These are phyloP conservation scores for Odontarrhena argentea DNA, from an alignment of 345 rosid species.

Conservation along the genomic window DNA sequence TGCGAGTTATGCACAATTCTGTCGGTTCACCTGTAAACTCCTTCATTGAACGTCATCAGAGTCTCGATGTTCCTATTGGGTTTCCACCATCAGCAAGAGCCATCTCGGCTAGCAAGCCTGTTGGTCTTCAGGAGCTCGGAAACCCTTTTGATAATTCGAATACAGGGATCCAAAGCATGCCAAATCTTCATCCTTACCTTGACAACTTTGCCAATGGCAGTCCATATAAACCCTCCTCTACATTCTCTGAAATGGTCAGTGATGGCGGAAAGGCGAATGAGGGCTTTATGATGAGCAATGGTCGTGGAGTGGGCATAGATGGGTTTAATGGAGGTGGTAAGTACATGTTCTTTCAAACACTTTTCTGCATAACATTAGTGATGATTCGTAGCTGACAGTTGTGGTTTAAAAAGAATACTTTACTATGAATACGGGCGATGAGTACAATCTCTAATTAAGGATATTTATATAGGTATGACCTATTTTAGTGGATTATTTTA, in stretches of 20 bases:
- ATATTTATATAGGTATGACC: background rate
- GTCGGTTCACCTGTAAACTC: conserved; percentile 48
- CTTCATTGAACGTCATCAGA: conserved; percentile 56
- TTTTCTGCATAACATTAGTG: conserved; percentile 4
- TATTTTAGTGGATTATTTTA: background rate
- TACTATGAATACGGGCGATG: background rate
- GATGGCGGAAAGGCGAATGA: conserved; percentile 46
- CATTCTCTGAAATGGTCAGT: conserved; percentile 50
- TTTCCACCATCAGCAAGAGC: conserved; percentile 65
- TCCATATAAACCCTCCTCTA: conserved; percentile 52
- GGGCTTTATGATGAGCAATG: conserved; percentile 56
- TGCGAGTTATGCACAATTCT: conserved; percentile 54
- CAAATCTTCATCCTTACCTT: conserved; percentile 64
- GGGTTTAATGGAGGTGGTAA: conserved; percentile 47
- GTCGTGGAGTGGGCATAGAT: conserved; percentile 50
- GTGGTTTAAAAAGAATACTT: background rate
- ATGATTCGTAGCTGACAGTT: background rate
- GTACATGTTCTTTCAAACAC: background rate
- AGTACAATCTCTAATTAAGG: background rate
- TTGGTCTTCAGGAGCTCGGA: conserved; percentile 55
- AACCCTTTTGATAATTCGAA: conserved; percentile 53
- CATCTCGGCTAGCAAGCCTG: conserved; percentile 57
- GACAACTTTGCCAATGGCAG: conserved; percentile 58
- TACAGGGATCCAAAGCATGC: conserved; percentile 50
- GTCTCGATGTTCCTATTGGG: conserved; percentile 61